Base-by-base conservation (phyloP, 768 basidiomycete genomes). In the Rhodocollybia butyracea region DNA sequence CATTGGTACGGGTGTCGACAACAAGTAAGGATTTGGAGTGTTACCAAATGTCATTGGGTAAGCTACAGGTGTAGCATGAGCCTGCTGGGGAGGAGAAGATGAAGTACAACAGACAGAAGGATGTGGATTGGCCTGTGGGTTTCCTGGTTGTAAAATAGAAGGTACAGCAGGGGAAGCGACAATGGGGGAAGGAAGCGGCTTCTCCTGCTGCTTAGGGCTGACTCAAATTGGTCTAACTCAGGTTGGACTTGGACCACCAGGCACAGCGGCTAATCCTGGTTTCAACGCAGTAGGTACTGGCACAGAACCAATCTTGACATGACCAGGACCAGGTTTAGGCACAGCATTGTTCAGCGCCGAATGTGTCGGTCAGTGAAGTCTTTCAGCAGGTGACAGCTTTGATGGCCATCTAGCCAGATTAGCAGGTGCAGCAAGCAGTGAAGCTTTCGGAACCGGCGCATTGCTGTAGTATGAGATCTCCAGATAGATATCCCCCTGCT, bases 381-480 rank as follows among this genome's bases (percentile, higher is more conserved):
- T 73, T 50, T 85, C 83, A 3, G 76, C 70, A 19, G 79, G 76
- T 1, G 66, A 65, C 11, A 84, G 62, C 60, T 84, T 85, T 22
- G 84, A 81, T 42, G 82, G 77, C 24, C 80, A 74, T 54, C 81
- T 74, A 26, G 64, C 66, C 38, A 83, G 61, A 59, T 54, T 72
- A 42, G 58, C 64, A n/a, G 59, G 56, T 62, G 63, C 55, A 61
- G 65, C 39, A 66, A 72, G 56, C 58, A 45, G 46, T 4, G 46
- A 24, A 10, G 48, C 24, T 60, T 64, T 55, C 19, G 67, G 53
- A 61, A 78, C 74, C 7, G 85, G 83, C 3, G 77, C 80, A 53
- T 87, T 84, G 3, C 92, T 81, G 69, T 84, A 98, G 74, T 85
- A 98, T 1, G 95, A 97, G 84, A 97, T 88, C 68, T 98, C 95